Evolutionary conservation across 1,284 basidiomycete genomes (phyloP).

Genomic region (Moesziomyces globuligerus): DNA sequence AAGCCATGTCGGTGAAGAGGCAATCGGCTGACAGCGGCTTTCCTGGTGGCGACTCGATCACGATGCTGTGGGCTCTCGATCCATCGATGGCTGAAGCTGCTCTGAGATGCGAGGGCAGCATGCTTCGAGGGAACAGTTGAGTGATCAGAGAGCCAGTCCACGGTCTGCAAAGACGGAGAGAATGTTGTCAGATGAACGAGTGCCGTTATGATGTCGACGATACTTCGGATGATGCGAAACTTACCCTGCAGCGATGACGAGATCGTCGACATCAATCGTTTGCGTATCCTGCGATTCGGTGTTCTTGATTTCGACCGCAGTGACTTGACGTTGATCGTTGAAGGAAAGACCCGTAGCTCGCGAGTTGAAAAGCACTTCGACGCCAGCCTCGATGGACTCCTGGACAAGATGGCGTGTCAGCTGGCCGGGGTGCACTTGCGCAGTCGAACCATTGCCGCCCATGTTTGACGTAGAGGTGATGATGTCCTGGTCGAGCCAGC

Average conservation of each 20-base stretch:
- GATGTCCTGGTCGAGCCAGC: slow-evolving; percentile 66
- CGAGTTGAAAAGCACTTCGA: slow-evolving; percentile 67
- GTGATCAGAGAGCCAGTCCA: slow-evolving; percentile 78
- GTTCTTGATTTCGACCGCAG: slow-evolving; percentile 31
- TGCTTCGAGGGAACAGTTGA: slow-evolving; percentile 70
- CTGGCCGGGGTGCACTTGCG: slow-evolving; percentile 82
- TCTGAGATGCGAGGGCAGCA: slow-evolving; percentile 63
- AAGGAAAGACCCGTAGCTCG: slow-evolving; percentile 54
- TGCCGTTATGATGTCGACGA: too few relatives aligned
- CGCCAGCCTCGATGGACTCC: slow-evolving; percentile 69
- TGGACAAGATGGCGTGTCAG: slow-evolving; percentile 82
- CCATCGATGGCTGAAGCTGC: slow-evolving; percentile 67
- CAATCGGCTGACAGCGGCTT: slow-evolving; percentile 67
- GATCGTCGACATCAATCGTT: slow-evolving; percentile 20
- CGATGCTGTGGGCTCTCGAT: slow-evolving; percentile 71
- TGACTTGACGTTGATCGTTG: slow-evolving; percentile 28
- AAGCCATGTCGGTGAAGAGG: slow-evolving; percentile 72
- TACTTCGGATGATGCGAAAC: too few relatives aligned
- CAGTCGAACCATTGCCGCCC: slow-evolving; percentile 72
- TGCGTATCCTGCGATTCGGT: slow-evolving; percentile 14
- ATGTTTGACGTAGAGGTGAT: slow-evolving; percentile 61
- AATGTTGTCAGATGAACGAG: neutral
- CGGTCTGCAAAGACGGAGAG: slow-evolving; percentile 70
- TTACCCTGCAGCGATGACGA: slow-evolving; percentile 43
- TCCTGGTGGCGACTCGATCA: slow-evolving; percentile 62